These are phyloP conservation scores for Glycine tomentella DNA, from an alignment of 306 rosid genomes.

Conservation along the genomic window DNA sequence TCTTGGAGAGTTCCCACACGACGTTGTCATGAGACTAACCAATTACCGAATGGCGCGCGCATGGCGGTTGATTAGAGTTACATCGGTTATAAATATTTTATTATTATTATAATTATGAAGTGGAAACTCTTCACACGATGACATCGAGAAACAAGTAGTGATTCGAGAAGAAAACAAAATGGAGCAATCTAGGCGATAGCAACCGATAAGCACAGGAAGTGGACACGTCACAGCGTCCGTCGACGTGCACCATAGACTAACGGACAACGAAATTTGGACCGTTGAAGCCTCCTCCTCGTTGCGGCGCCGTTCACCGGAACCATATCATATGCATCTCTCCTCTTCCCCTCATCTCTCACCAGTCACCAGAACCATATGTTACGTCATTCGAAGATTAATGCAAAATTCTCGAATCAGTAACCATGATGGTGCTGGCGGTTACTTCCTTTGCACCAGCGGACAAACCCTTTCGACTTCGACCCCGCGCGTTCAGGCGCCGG, in stretches of 20 bases:
- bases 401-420: not conserved
- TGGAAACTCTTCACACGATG: too few species aligned
- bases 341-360: too few species aligned
- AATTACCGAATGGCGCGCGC: too few species aligned
- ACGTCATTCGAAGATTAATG: not conserved
- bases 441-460: conserved; percentile 40
- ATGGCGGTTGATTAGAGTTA: not conserved
- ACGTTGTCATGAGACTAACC: too few species aligned
- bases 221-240: not conserved
- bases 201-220: conserved; percentile 24
- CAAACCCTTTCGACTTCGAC: conserved; percentile 55
- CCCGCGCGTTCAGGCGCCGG: conserved; percentile 58
- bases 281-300: conserved; percentile 11
- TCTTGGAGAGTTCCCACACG: too few species aligned
- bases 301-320: not conserved
- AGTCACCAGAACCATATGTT: conserved; percentile 1
- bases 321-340: too few species aligned
- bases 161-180: too few species aligned
- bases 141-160: too few species aligned
- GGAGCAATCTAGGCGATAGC: too few species aligned
- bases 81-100: too few species aligned
- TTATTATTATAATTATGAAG: too few species aligned
- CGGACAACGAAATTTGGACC: conserved; percentile 49
- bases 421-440: conserved; percentile 41
- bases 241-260: not conserved